Evolutionary conservation across 1,139 yeast species (phyloP).

Genomic region (Chernovozyma sophiae-reginae): DNA sequence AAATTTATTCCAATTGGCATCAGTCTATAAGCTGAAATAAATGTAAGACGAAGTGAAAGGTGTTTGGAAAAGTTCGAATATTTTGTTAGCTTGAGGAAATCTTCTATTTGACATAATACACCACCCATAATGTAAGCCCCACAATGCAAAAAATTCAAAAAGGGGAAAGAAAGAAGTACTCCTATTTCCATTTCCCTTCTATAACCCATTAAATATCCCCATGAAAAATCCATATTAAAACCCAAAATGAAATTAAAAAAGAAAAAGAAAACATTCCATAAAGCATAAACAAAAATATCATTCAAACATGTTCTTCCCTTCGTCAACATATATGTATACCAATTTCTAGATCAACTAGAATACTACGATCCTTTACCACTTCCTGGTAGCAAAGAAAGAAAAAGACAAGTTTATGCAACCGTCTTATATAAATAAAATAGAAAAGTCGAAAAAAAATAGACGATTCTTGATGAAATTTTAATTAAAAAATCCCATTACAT

Average conservation of each 20-base stretch:
- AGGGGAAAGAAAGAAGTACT: too few species aligned
- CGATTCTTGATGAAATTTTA: neutral
- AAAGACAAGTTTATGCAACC: neutral
- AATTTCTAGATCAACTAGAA: conserved; percentile 1
- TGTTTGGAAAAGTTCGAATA: too few species aligned
- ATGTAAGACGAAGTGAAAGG: too few species aligned
- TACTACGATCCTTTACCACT: conserved; percentile 1
- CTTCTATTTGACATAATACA: too few species aligned
- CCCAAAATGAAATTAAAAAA: neutral
- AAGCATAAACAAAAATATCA: neutral
- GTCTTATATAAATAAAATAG: neutral
- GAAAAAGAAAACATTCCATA: too few species aligned
- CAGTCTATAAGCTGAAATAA: too few species aligned
- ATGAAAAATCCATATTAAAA: neutral
- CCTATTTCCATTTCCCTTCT: too few species aligned
- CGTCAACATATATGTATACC: neutral
- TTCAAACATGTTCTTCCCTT: neutral
- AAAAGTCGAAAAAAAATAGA: neutral
- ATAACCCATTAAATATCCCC: too few species aligned
- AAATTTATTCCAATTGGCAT: too few species aligned
- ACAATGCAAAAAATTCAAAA: too few species aligned
- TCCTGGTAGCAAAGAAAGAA: neutral
- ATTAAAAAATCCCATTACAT: neutral
- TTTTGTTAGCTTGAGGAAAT: too few species aligned
- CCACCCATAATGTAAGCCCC: too few species aligned